Percentiles rank a stretch among this genome's conserved stretches.
Evolutionary conservation across 2,329 filamentous ascomycete genomes (phyloP).

Genomic region (Colletotrichum magnum): DNA sequence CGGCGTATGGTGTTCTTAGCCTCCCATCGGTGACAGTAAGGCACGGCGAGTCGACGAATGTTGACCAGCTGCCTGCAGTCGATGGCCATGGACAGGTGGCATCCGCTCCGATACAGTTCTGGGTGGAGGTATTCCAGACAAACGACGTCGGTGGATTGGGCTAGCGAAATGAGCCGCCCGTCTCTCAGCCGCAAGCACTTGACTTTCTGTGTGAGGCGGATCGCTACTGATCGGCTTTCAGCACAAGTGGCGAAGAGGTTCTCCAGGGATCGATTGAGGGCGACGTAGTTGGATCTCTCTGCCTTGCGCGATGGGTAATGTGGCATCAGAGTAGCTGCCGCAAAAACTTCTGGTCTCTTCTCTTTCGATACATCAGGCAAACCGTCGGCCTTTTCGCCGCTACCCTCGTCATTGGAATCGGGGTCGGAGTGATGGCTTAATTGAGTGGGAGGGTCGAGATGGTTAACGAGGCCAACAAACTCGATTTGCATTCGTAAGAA

Average conservation of each 20-base stretch:
- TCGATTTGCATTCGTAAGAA: constrained; percentile 46
- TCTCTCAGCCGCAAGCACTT: constrained; percentile 45
- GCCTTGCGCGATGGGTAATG: constrained; percentile 47
- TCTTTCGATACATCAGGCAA: constrained; percentile 45
- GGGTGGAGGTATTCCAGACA: constrained; percentile 53
- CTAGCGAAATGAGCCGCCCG: constrained; percentile 49
- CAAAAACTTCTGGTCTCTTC: constrained; percentile 33
- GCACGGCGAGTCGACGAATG: constrained; percentile 57
- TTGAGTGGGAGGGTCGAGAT: neutral
- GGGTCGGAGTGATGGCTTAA: neutral
- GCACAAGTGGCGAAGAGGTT: constrained; percentile 33
- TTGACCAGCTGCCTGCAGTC: constrained; percentile 48
- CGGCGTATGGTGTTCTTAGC: constrained; percentile 44
- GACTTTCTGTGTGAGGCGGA: constrained; percentile 12
- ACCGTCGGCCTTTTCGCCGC: constrained; percentile 41
- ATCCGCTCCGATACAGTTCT: constrained; percentile 46
- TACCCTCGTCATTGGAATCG: neutral
- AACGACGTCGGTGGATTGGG: constrained; percentile 48
- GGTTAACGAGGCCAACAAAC: neutral
- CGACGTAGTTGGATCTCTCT: constrained; percentile 52
- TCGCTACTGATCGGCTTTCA: constrained; percentile 24
- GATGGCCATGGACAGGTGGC: constrained; percentile 46
- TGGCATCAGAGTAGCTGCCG: constrained; percentile 44
- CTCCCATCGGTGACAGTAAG: constrained; percentile 59
- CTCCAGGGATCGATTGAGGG: constrained; percentile 43